Base-by-base conservation (phyloP, 2,329 filamentous ascomycete species). In the Curvularia sp. region DNA sequence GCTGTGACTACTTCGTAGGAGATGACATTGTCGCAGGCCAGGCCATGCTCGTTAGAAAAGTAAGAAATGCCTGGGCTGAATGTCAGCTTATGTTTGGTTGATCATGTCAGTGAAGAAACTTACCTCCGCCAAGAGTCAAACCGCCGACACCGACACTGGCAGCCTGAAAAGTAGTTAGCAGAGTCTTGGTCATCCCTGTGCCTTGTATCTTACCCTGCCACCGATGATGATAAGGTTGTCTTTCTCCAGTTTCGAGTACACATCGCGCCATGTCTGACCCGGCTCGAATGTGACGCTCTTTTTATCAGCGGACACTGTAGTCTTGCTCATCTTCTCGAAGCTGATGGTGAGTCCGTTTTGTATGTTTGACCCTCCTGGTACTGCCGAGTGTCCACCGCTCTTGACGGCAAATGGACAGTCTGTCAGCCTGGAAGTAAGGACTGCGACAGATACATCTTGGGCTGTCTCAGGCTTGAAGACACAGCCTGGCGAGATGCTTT, bases 281-380 rank as follows among this genome's bases (percentile, higher is more conserved):
- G 75, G 64, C 4, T 72, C 73, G 22, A 78, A 64, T 4, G 59
- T 60, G 0, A 68, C 75, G 13, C 62, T 67, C 31, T 62, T 66
- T 42, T 66, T 65, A 46, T 77, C 69, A 10, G 55, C 26, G 1
- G 69, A 66, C 9, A 75, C 53, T 2, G 49, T 47, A 2, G 78
- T 67, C 5, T 64, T 49, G 41, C 71, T 72, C 49, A 80, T 57
- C 15, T 63, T 62, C 24, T 72, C 71, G 30, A 83, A 69, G 54
- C 78, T 78, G 49, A 83, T 73, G 1, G 79, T 80, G 8, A 83
- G 77, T 3, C 81, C 81, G 28, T 69, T 68, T 0, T 75, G 65
- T 15, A 80, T 78, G 53, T 77, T 80, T 6, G 78, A 79, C 9
- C 75, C 74, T 22, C 80, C 79, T 0, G 74, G 67, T 55, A 76